A percentile compares a stretch with the other conserved stretches of the same genome.
These are phyloP conservation scores for Cercospora zeina DNA, from an alignment of 2,329 filamentous ascomycete species.

Conservation along the genomic window DNA sequence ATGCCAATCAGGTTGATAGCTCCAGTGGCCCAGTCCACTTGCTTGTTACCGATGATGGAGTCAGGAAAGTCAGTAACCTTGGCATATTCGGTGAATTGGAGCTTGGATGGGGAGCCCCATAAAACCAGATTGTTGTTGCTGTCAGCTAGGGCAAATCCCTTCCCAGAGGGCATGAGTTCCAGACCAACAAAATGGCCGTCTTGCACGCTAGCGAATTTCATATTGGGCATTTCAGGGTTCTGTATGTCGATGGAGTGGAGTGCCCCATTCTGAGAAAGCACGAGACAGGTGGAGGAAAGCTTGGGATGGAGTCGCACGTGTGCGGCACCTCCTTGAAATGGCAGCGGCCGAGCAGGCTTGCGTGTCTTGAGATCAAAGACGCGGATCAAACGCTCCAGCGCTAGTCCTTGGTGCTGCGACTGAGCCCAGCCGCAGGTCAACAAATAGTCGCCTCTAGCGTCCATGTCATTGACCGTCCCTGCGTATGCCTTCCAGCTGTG, in stretches of 20 bases:
- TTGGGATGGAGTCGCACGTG: slow-evolving; percentile 96
- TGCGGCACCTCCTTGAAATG: slow-evolving; percentile 86
- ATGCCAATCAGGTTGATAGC: slow-evolving; percentile 84
- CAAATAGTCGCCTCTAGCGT: slow-evolving; percentile 90
- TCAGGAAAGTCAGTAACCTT: slow-evolving; percentile 77
- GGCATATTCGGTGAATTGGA: slow-evolving; percentile 81
- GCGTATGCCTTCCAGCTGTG: slow-evolving; percentile 91
- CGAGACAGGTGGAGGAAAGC: slow-evolving; percentile 91
- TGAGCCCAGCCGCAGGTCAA: slow-evolving; percentile 93
- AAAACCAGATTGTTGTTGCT: slow-evolving; percentile 76
- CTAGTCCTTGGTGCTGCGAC: slow-evolving; percentile 73
- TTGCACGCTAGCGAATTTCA: slow-evolving; percentile 77
- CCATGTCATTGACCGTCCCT: slow-evolving; percentile 91
- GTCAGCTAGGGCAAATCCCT: slow-evolving; percentile 79
- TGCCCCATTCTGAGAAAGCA: slow-evolving; percentile 87
- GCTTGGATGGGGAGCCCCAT: slow-evolving; percentile 83
- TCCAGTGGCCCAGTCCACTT: slow-evolving; percentile 54
- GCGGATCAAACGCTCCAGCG: slow-evolving; percentile 89
- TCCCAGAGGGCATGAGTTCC: slow-evolving; percentile 83
- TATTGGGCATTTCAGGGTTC: slow-evolving; percentile 84
- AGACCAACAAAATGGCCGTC: slow-evolving; percentile 72
- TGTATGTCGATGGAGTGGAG: slow-evolving; percentile 95
- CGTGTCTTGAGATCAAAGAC: slow-evolving; percentile 94
- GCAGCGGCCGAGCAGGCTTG: slow-evolving; percentile 82
- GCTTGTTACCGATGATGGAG: slow-evolving; percentile 57